phyloP scores from a whole-genome alignment of 2,329 filamentous ascomycete genomes.

The Neofusicoccum parvum region DNA sequence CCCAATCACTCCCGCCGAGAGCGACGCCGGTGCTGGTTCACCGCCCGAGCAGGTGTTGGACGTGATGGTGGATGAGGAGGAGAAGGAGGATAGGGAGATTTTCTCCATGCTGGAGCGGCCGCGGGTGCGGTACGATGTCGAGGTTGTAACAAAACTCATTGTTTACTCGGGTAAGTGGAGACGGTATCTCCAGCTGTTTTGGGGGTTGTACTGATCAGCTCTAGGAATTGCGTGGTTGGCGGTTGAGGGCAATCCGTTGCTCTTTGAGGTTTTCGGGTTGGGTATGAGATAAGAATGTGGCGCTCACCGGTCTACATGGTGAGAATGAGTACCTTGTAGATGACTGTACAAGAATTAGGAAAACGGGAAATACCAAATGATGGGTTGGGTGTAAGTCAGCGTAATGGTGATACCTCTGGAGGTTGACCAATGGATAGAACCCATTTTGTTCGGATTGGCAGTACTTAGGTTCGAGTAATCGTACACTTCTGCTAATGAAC shows the following conservation, averaged over 20 bases:
- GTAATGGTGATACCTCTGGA: neutral
- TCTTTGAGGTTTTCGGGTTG: slow-evolving; percentile 66
- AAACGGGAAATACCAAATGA: neutral
- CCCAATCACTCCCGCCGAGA: slow-evolving; percentile 17
- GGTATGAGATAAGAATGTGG: slow-evolving; percentile 27
- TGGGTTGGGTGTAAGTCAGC: neutral
- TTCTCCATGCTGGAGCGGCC: slow-evolving; percentile 84
- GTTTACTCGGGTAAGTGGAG: slow-evolving; percentile 78
- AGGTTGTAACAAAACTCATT: slow-evolving; percentile 94
- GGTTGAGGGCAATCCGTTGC: slow-evolving; percentile 70
- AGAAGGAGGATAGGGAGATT: slow-evolving; percentile 61
- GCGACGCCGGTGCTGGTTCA: slow-evolving; percentile 28
- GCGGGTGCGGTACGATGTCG: slow-evolving; percentile 94
- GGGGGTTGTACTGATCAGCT: neutral
- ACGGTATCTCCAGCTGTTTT: too few species aligned
- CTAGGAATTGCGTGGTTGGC: slow-evolving; percentile 81
- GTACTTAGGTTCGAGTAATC: too few species aligned
- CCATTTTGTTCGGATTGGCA: too few species aligned
- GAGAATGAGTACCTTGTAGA: neutral
- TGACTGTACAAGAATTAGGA: neutral
- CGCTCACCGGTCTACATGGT: neutral
- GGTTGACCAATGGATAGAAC: neutral
- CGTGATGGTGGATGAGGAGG: slow-evolving; percentile 29
- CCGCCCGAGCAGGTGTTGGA: slow-evolving; percentile 22
- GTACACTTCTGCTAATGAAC: too few species aligned